Conservation (phyloP, 225 moss, liverwort and hornwort species). For the Sphagnum contortum region DNA sequence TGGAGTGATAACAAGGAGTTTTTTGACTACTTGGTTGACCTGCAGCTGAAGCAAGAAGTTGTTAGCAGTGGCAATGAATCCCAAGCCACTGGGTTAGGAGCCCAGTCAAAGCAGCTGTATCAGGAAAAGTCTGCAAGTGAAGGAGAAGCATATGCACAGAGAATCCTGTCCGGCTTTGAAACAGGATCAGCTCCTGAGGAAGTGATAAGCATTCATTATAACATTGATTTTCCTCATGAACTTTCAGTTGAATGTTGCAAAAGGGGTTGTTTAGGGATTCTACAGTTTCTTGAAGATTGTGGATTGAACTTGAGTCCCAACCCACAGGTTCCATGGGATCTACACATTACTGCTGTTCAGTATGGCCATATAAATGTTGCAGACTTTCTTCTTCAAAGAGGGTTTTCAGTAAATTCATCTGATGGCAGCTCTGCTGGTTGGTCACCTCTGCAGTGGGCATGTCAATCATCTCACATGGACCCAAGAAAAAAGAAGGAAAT, state of each 20-base stretch:
- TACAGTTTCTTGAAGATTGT: not conserved
- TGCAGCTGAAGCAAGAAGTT: no score
- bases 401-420: not conserved
- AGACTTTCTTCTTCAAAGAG: not conserved
- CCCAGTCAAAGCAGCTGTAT: not conserved
- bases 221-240: constrained; percentile 3
- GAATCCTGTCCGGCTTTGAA: constrained; percentile 1
- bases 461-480: no score
- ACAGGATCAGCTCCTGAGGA: not conserved
- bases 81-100: not conserved
- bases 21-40: not conserved
- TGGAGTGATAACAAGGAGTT: not conserved
- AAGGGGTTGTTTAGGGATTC: constrained; percentile 1
- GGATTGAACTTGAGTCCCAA: not conserved
- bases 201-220: constrained; percentile 2
- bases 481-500: no score
- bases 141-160: not conserved
- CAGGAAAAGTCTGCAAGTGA: not conserved
- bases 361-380: not conserved
- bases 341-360: not conserved
- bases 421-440: no score
- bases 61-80: no score
- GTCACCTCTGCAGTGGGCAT: no score
- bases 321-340: not conserved
- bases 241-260: constrained; percentile 2